Conservation (phyloP, 768 basidiomycete species). For the Guyanaporus albipodus region DNA sequence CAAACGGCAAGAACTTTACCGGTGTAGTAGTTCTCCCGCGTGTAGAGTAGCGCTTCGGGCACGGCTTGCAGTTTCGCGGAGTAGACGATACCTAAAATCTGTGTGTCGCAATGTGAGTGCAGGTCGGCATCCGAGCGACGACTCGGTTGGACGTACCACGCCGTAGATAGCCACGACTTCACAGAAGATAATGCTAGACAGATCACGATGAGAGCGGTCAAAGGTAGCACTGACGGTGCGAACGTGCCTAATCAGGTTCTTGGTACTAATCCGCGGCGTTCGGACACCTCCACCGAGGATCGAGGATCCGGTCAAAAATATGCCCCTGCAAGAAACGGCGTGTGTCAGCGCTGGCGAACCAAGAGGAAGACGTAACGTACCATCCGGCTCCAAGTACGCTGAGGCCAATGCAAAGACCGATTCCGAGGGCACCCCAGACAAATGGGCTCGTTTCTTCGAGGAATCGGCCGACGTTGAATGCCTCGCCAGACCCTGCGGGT, state of each 20-base stretch:
- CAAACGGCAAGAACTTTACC: slow-evolving; percentile 49
- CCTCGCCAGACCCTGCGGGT: slow-evolving; percentile 73
- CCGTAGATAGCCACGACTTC: slow-evolving; percentile 99
- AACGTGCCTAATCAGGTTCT: slow-evolving; percentile 91
- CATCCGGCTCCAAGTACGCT: slow-evolving; percentile 95
- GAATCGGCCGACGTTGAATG: slow-evolving; percentile 92
- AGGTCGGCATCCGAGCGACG: not conserved
- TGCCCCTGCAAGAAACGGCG: slow-evolving; percentile 65
- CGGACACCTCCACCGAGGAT: slow-evolving; percentile 95
- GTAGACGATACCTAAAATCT: slow-evolving; percentile 98
- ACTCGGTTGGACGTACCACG: slow-evolving; percentile 52
- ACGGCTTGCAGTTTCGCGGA: slow-evolving; percentile 71
- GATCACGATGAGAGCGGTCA: not conserved
- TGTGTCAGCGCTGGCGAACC: not conserved
- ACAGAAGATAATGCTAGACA: slow-evolving; percentile 90
- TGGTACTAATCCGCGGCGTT: slow-evolving; percentile 89
- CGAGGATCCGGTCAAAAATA: slow-evolving; percentile 94
- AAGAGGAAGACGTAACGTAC: slow-evolving; percentile 42
- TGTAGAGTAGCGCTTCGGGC: slow-evolving; percentile 69
- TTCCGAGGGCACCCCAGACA: slow-evolving; percentile 86
- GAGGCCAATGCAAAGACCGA: slow-evolving; percentile 89
- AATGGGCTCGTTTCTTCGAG: slow-evolving; percentile 93
- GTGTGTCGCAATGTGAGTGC: not conserved
- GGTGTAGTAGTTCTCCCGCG: slow-evolving; percentile 87
- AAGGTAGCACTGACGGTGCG: not conserved